Percentiles rank a stretch among this genome's conserved stretches.
Conservation (phyloP, 768 basidiomycete species). For the Pulveroboletus sp. region DNA sequence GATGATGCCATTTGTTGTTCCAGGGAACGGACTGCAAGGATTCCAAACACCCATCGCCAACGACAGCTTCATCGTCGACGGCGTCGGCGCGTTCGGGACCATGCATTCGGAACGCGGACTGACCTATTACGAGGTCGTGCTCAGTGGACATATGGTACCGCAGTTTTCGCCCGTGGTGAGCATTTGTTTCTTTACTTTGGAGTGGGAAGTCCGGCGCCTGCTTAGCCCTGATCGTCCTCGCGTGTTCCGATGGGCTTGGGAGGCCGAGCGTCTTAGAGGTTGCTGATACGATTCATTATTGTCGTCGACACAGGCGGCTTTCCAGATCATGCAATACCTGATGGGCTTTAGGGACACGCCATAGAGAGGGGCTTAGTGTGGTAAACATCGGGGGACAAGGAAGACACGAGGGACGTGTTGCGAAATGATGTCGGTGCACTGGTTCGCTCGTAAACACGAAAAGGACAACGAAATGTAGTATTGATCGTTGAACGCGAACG, state of each 20-base stretch:
- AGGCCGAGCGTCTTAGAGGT: background rate
- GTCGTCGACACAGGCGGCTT: constrained; percentile 51
- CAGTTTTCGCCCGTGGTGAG: constrained; percentile 60
- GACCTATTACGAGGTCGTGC: constrained; percentile 60
- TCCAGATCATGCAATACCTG: constrained; percentile 70
- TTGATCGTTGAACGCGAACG: too few species aligned
- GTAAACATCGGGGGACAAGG: too few species aligned
- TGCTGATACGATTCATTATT: background rate
- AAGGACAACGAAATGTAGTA: too few species aligned
- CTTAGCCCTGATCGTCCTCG: too few species aligned
- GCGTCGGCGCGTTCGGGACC: constrained; percentile 61
- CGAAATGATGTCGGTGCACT: background rate
- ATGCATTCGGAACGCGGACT: constrained; percentile 63
- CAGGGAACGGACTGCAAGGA: constrained; percentile 62
- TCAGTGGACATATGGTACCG: constrained; percentile 75
- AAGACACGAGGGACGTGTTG: background rate
- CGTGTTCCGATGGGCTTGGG: too few species aligned
- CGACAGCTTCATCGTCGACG: constrained; percentile 69
- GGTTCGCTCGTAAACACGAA: background rate
- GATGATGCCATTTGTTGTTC: background rate
- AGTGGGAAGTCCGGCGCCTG: too few species aligned
- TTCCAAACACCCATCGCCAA: constrained; percentile 64
- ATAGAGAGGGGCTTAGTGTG: background rate
- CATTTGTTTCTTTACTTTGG: background rate
- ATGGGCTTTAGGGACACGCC: constrained; percentile 47